phyloP scores from a whole-genome alignment of 2,329 filamentous ascomycete species.

The Aspergillus fischeri region DNA sequence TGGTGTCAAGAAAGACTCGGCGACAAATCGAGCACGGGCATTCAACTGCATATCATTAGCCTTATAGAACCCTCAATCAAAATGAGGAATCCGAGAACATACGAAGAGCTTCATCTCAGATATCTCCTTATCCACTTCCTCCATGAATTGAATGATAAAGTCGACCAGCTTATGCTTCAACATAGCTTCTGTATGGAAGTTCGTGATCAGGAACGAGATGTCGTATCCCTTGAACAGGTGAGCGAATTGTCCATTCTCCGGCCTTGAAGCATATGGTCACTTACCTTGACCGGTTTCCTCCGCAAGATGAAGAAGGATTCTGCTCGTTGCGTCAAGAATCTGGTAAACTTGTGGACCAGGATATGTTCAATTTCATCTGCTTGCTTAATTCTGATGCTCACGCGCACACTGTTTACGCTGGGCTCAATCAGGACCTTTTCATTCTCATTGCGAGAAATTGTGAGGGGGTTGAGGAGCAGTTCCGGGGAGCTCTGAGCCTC shows the following conservation, averaged over 20 bases:
- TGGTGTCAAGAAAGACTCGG: slow-evolving; percentile 95
- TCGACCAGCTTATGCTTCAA: slow-evolving; percentile 98
- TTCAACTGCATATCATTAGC: slow-evolving; percentile 64
- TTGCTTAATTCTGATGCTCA: slow-evolving; percentile 99
- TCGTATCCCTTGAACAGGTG: slow-evolving; percentile 72
- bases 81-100: slow-evolving; percentile 34
- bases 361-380: slow-evolving; percentile 99
- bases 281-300: slow-evolving; percentile 89
- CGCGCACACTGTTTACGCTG: slow-evolving; percentile 91
- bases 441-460: slow-evolving; percentile 91
- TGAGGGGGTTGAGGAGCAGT: slow-evolving; percentile 85
- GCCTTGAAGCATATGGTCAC: slow-evolving; percentile 14
- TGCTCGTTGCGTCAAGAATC: slow-evolving; percentile 92
- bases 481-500: slow-evolving; percentile 91
- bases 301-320: slow-evolving; percentile 96
- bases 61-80: background rate
- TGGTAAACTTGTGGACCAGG: slow-evolving; percentile 95
- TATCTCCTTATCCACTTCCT: slow-evolving; percentile 99
- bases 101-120: slow-evolving; percentile 99
- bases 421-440: slow-evolving; percentile 95
- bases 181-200: slow-evolving; percentile 98
- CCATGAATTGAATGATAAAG: slow-evolving; percentile 99
- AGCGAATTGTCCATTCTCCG: slow-evolving; percentile 9
- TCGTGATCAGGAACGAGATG: slow-evolving; percentile 97
- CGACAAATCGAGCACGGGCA: slow-evolving; percentile 92